Evolutionary conservation across 768 basidiomycete species (phyloP), one percentile per base, ranked within the genome.

Genomic region (Suillus brevipes): DNA sequence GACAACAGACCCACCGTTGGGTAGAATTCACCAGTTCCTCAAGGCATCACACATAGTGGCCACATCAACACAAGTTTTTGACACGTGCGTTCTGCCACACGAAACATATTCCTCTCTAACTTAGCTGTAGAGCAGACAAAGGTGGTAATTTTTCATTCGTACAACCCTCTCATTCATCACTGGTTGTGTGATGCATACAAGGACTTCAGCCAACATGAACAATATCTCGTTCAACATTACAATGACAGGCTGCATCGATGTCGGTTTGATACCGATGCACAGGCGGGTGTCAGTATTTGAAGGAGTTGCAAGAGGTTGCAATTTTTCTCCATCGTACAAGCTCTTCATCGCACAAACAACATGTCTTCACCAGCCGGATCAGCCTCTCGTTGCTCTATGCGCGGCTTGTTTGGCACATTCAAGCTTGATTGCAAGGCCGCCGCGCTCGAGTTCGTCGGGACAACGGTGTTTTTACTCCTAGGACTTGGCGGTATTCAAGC

Each of bases 401-500:
- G 23, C 23, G 25, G 50, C 28, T 67, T 78, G 57, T 74, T 79
- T 61, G 64, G 66, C 25, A 64, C 68, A n/a, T 36, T 83, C 61
- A 60, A 66, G 16, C 69, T 81, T 2, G 87, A 87, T 66, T 49
- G 78, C 47, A 75, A 74, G 31, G 86, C 87, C 0, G 86, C 86
- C 3, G 65, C 73, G 20, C 77, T 88, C 28, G 88, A 89, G 69
- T 85, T 86, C 63, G 70, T 86, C 45, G 86, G 87, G 28, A 89
- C 88, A 4, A 78, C 81, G 0, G 75, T 85, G 63, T 90, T 91
- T 75, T 80, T 90, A 34, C 79, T 87, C 25, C 79, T 89, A 47
- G 89, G 85, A 10, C 79, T 88, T 3, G 88, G 89, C 7, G 86
- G 87, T 2, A 83, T 87, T 25, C 89, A 90, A 70, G 85, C 85